phyloP scores from a whole-genome alignment of 2,329 filamentous ascomycete species.

The Seiridium cupressi region DNA sequence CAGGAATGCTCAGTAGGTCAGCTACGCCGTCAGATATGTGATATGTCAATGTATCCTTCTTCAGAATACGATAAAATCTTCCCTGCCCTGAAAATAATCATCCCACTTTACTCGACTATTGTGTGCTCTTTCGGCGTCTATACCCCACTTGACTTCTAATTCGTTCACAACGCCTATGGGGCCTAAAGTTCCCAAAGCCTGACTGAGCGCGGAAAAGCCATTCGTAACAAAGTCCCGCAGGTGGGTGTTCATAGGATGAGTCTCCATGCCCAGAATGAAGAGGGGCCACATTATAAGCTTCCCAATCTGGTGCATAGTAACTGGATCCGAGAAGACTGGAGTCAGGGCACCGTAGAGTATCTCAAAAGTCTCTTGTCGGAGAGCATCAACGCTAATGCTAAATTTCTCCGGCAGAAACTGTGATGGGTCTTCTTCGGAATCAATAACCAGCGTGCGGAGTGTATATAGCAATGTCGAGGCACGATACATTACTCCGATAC shows the following conservation, averaged over 20 bases:
- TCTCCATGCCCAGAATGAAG: slow-evolving; percentile 10
- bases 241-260: background rate
- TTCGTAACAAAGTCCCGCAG: slow-evolving; percentile 1
- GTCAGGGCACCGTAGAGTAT: background rate
- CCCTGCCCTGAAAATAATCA: slow-evolving; percentile 10
- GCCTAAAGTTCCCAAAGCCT: slow-evolving; percentile 4
- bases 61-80: slow-evolving; percentile 11
- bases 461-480: slow-evolving; percentile 8
- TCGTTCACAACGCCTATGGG: slow-evolving; percentile 7
- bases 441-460: slow-evolving; percentile 8
- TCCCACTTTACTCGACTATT: slow-evolving; percentile 2
- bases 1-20: too few species aligned
- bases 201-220: slow-evolving; percentile 7
- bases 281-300: slow-evolving; percentile 13
- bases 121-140: background rate
- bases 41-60: background rate
- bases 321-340: slow-evolving; percentile 8
- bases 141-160: slow-evolving; percentile 5
- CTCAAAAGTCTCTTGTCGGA: background rate
- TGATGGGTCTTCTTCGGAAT: slow-evolving; percentile 1
- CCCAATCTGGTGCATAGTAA: slow-evolving; percentile 10
- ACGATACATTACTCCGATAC: slow-evolving; percentile 7
- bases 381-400: background rate
- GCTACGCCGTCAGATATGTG: too few species aligned
- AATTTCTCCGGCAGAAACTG: background rate